Conservation (phyloP, 495 filamentous ascomycete species). For the Pseudotulostoma volvatum region DNA sequence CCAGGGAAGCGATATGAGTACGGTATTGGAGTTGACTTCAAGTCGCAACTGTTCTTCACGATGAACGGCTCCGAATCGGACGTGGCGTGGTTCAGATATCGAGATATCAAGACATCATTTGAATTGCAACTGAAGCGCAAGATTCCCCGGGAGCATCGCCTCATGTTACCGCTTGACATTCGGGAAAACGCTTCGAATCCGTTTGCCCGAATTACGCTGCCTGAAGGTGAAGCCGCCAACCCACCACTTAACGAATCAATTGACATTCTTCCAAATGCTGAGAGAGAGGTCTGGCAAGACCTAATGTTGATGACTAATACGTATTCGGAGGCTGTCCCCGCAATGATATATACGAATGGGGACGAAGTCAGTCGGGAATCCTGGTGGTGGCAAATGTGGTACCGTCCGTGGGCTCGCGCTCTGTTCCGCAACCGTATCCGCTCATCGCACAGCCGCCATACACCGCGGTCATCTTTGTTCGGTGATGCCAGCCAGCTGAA, state of each 20-base stretch:
- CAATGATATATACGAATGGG: constrained; percentile 34
- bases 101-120: constrained; percentile 26
- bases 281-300: constrained; percentile 29
- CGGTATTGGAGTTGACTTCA: constrained; percentile 41
- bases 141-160: constrained; percentile 26
- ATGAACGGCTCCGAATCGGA: constrained; percentile 26
- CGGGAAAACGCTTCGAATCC: constrained; percentile 21
- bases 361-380: constrained; percentile 22
- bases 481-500: constrained; percentile 40
- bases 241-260: constrained; percentile 27
- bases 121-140: constrained; percentile 23
- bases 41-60: constrained; percentile 38
- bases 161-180: constrained; percentile 27
- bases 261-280: constrained; percentile 23
- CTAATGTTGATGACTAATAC: constrained; percentile 39
- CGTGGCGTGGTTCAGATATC: constrained; percentile 32
- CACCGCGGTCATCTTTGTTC: constrained; percentile 26
- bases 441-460: constrained; percentile 21
- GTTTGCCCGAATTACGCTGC: constrained; percentile 21
- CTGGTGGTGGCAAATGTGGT: constrained; percentile 45
- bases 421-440: constrained; percentile 36
- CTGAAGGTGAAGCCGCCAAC: constrained; percentile 16
- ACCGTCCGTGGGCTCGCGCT: constrained; percentile 33
- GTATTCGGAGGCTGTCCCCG: constrained; percentile 30
- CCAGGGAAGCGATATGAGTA: constrained; percentile 35